phyloP scores from a whole-genome alignment of 176 grass and related monocot genomes.

The Phoenix roebelenii region DNA sequence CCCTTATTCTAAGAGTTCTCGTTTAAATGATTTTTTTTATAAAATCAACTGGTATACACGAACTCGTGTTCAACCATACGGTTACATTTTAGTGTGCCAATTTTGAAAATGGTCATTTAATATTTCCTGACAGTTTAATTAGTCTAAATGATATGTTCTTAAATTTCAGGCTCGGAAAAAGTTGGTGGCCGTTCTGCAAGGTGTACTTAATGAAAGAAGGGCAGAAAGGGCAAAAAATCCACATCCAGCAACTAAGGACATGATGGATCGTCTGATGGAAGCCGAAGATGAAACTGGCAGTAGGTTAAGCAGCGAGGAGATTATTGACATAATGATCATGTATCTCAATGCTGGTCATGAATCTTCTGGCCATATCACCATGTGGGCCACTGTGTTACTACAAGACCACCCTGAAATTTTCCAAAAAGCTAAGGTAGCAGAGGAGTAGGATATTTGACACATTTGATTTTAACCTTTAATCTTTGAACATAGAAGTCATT shows the following conservation, averaged over 20 bases:
- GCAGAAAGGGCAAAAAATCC: conserved; percentile 7
- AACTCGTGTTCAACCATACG: too few relatives aligned
- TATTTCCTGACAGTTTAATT: too few relatives aligned
- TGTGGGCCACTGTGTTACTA: conserved; percentile 85
- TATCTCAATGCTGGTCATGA: conserved; percentile 94
- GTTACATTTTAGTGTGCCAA: too few relatives aligned
- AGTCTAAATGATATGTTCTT: too few relatives aligned
- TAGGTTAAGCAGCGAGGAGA: conserved; percentile 54
- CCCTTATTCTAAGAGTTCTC: too few relatives aligned
- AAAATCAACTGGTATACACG: too few relatives aligned
- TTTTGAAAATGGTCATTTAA: too few relatives aligned
- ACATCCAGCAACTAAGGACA: conserved; percentile 30
- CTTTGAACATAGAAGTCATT: too few relatives aligned
- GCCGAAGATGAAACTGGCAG: conserved; percentile 50
- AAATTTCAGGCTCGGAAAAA: conserved; percentile 28
- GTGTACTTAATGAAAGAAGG: conserved; percentile 44
- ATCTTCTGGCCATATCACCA: conserved; percentile 92
- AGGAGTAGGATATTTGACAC: too few relatives aligned
- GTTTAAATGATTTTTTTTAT: too few relatives aligned
- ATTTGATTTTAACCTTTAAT: too few relatives aligned
- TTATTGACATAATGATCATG: conserved; percentile 81
- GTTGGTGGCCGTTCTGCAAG: conserved; percentile 50
- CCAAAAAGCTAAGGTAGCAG: conserved; percentile 52
- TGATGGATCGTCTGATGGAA: conserved; percentile 74
- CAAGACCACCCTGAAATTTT: conserved; percentile 69